phyloP scores from a whole-genome alignment of 306 rosid species.

The Herpetospermum pedunculosum region DNA sequence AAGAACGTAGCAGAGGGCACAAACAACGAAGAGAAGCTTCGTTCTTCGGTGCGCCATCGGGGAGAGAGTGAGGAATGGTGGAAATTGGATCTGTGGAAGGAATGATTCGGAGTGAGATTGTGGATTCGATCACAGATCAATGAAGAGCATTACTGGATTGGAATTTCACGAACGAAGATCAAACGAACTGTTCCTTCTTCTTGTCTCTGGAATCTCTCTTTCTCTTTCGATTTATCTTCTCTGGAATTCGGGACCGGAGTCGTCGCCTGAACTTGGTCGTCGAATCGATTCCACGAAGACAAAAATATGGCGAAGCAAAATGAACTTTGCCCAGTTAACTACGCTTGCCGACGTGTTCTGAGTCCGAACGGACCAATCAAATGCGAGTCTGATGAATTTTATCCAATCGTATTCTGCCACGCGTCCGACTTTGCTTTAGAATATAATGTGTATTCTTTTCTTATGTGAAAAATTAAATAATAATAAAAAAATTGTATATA shows the following conservation, averaged over 20 bases:
- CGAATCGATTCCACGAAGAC: constrained; percentile 16
- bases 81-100: constrained; percentile 25
- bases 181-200: neutral
- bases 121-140: constrained; percentile 2
- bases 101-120: neutral
- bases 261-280: constrained; percentile 9
- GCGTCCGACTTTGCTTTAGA: constrained; percentile 13
- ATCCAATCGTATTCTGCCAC: constrained; percentile 30
- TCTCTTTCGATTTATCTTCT: neutral
- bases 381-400: constrained; percentile 1
- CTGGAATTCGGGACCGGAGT: neutral
- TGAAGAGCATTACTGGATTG: neutral
- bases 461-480: neutral
- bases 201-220: neutral
- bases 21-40: constrained; percentile 37
- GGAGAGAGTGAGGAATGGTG: neutral
- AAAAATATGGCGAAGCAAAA: constrained; percentile 5
- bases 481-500: no score
- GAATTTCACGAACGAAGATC: constrained; percentile 4
- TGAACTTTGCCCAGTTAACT: neutral
- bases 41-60: constrained; percentile 61
- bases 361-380: constrained; percentile 43
- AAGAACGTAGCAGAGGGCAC: constrained; percentile 48
- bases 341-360: constrained; percentile 53
- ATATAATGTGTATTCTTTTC: neutral